phyloP scores from a whole-genome alignment of 202 grass and related monocot genomes.

The Setaria italica region DNA sequence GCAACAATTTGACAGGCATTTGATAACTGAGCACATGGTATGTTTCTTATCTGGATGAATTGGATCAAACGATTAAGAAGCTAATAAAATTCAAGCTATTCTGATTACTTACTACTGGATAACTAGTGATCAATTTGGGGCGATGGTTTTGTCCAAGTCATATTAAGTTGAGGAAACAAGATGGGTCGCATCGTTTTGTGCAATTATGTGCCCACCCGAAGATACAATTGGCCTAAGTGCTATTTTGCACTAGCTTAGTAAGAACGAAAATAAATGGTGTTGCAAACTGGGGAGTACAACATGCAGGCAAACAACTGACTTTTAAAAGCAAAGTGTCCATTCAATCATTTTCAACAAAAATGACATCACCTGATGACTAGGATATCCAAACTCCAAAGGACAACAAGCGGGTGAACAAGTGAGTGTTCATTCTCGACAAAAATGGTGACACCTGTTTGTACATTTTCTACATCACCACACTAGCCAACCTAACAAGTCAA shows the following conservation, averaged over 20 bases:
- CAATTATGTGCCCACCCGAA: background rate
- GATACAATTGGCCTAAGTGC: background rate
- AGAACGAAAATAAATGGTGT: background rate
- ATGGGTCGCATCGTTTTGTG: no score
- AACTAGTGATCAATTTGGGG: no score
- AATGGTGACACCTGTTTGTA: slow-evolving; percentile 36
- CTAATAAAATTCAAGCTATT: no score
- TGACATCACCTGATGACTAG: background rate
- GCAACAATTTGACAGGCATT: background rate
- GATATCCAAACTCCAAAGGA: background rate
- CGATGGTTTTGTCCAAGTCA: no score
- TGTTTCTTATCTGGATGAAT: no score
- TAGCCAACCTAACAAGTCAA: background rate
- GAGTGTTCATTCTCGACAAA: slow-evolving; percentile 34
- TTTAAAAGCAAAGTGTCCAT: background rate
- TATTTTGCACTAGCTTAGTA: background rate
- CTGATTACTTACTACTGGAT: no score
- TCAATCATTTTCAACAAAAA: slow-evolving; percentile 36
- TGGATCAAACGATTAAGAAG: no score
- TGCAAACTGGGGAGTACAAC: background rate
- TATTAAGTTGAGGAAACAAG: no score
- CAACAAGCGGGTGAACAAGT: background rate
- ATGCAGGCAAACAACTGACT: background rate
- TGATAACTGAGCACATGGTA: background rate
- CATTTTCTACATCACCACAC: slow-evolving; percentile 38